Evolutionary conservation across 73 alveolate species (phyloP).

Genomic region (Stentor roeselii): DNA sequence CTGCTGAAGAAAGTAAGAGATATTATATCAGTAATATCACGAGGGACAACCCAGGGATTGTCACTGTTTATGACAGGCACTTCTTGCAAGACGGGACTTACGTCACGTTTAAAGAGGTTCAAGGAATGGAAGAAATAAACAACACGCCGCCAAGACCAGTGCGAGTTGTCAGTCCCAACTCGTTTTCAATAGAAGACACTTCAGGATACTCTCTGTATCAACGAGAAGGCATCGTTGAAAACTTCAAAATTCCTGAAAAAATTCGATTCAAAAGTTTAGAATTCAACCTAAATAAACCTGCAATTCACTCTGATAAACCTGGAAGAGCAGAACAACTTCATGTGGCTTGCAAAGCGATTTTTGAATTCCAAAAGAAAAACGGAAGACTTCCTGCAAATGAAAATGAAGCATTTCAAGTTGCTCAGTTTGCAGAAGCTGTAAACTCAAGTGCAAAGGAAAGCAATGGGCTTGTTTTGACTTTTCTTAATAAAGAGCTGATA

Average conservation of each 20-base stretch:
- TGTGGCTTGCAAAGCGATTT: conserved; percentile 37
- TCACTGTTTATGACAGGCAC: conserved; percentile 90
- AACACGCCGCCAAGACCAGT: conserved; percentile 83
- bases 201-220: conserved; percentile 76
- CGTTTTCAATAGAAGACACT: conserved; percentile 92
- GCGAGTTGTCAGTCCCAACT: conserved; percentile 73
- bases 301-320: conserved; percentile 35
- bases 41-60: conserved; percentile 75
- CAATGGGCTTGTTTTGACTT: conserved; percentile 62
- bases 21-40: conserved; percentile 82
- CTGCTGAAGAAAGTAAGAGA: conserved; percentile 94
- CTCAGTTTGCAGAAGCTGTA: conserved; percentile 67
- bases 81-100: conserved; percentile 92
- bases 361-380: conserved; percentile 46
- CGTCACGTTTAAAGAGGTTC: conserved; percentile 95
- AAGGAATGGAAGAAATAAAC: conserved; percentile 98
- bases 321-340: conserved; percentile 62
- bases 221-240: conserved; percentile 93
- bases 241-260: conserved; percentile 80
- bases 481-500: conserved; percentile 79
- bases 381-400: conserved; percentile 68
- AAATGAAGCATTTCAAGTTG: conserved; percentile 62
- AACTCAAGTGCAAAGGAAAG: conserved; percentile 59
- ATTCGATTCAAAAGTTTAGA: conserved; percentile 24
- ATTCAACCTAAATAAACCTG: not conserved